These are phyloP conservation scores for Pseudonectria foliicola DNA, from an alignment of 2,329 filamentous ascomycete genomes.

Conservation along the genomic window DNA sequence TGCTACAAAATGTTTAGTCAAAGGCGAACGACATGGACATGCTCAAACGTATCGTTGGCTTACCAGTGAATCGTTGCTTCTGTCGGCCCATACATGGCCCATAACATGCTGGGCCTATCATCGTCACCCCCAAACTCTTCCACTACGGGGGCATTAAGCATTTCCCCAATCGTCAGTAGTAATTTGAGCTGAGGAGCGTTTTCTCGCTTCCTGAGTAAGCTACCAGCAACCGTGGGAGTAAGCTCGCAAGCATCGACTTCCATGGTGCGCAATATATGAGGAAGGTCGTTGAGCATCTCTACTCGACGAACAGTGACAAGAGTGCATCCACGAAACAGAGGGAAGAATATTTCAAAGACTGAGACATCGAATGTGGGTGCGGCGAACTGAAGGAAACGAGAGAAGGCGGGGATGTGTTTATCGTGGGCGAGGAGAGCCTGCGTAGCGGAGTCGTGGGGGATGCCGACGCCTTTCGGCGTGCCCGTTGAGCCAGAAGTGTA, in stretches of 20 bases:
- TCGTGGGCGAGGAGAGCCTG: constrained; percentile 81
- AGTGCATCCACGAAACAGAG: constrained; percentile 65
- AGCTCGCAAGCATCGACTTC: constrained; percentile 78
- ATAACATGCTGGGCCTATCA: constrained; percentile 56
- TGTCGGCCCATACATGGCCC: constrained; percentile 92
- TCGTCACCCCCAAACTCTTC: constrained; percentile 65
- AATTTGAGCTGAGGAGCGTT: constrained; percentile 62
- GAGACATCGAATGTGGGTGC: constrained; percentile 92
- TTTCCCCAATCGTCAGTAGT: constrained; percentile 84
- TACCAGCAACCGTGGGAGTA: constrained; percentile 80
- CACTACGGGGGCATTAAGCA: constrained; percentile 73
- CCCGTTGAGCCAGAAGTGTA: constrained; percentile 91
- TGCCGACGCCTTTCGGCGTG: constrained; percentile 75
- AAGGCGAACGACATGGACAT: not conserved
- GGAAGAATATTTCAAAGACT: constrained; percentile 92
- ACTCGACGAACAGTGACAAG: constrained; percentile 64
- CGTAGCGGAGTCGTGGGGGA: constrained; percentile 73
- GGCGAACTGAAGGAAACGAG: constrained; percentile 83
- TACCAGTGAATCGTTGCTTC: constrained; percentile 83
- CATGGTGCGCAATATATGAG: constrained; percentile 55
- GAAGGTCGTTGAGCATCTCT: constrained; percentile 68
- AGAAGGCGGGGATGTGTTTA: constrained; percentile 66
- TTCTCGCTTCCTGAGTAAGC: constrained; percentile 60
- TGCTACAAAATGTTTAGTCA: constrained; percentile 38
- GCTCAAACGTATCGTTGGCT: constrained; percentile 9